Conservation (phyloP, 2,329 filamentous ascomycete genomes). For the Myrmaecium sp. region DNA sequence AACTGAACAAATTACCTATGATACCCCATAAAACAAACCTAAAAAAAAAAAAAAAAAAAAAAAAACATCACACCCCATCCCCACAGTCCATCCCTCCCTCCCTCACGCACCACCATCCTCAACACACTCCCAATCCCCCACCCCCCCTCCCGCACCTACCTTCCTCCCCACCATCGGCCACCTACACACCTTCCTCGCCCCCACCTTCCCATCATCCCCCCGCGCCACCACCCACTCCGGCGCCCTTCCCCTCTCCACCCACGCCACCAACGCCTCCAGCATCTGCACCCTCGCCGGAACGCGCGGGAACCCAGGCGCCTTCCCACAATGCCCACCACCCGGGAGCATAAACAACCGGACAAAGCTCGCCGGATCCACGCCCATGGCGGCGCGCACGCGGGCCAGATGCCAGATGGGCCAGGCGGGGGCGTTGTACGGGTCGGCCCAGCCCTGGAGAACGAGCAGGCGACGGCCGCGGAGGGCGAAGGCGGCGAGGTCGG, state of each 20-base stretch:
- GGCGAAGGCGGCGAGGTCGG: constrained; percentile 15
- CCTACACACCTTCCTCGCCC: constrained; percentile 3
- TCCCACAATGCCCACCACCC: constrained; percentile 4
- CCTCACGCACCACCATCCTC: too few relatives aligned
- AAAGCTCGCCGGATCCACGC: constrained; percentile 2
- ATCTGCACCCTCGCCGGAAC: constrained; percentile 3
- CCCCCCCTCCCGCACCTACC: too few relatives aligned
- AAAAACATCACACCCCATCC: too few relatives aligned
- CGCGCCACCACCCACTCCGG: constrained; percentile 2
- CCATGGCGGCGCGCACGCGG: constrained; percentile 1
- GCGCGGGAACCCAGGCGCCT: constrained; percentile 1
- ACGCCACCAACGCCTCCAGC: constrained; percentile 2
- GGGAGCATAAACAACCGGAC: constrained; percentile 5
- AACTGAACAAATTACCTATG: too few relatives aligned
- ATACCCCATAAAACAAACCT: too few relatives aligned
- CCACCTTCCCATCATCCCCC: constrained; percentile 1
- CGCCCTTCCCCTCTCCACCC: constrained; percentile 3
- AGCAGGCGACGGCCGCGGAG: constrained; percentile 20
- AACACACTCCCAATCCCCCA: not conserved
- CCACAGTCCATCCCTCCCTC: too few relatives aligned
- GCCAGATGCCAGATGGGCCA: constrained; percentile 2
- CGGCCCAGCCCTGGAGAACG: constrained; percentile 14
- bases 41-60: too few relatives aligned
- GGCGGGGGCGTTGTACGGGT: constrained; percentile 4
- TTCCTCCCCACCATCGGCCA: constrained; percentile 2